These are phyloP conservation scores for Graphilbum fragrans DNA, from an alignment of 2,329 filamentous ascomycete species.

Conservation along the genomic window DNA sequence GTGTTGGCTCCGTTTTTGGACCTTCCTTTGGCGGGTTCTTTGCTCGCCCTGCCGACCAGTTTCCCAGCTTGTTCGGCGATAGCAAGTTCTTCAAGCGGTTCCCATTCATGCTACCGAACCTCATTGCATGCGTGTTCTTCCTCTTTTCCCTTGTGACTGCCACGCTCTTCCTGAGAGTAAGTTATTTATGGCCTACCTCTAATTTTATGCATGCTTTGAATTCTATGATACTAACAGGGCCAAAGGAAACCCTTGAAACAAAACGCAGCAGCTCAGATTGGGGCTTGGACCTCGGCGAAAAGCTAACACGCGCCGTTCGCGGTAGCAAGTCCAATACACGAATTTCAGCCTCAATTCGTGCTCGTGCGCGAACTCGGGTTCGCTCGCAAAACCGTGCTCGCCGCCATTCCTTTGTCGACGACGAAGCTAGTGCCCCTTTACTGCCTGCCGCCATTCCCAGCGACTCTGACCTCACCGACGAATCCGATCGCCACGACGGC, in stretches of 20 bases:
- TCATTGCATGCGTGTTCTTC: constrained; percentile 67
- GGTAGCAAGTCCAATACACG: constrained; percentile 3
- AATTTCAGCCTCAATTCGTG: not conserved
- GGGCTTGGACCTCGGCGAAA: constrained; percentile 61
- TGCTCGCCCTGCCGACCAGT: constrained; percentile 65
- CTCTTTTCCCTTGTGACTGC: constrained; percentile 63
- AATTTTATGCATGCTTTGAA: not conserved
- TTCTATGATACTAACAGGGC: not conserved
- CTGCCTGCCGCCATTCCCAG: constrained; percentile 23
- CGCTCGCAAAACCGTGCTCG: constrained; percentile 18
- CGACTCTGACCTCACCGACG: constrained; percentile 16
- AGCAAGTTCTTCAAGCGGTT: constrained; percentile 59
- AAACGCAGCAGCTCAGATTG: constrained; percentile 60
- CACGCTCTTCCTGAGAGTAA: constrained; percentile 62
- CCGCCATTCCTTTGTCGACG: constrained; percentile 37
- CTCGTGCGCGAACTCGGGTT: constrained; percentile 1
- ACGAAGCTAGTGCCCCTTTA: constrained; percentile 44
- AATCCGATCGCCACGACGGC: constrained; percentile 3
- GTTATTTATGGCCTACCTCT: constrained; percentile 2
- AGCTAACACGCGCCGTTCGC: constrained; percentile 33
- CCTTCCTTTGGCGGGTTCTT: constrained; percentile 81
- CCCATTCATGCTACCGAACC: constrained; percentile 75
- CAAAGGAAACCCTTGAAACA: constrained; percentile 64
- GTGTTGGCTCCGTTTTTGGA: constrained; percentile 69
- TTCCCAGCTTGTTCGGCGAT: constrained; percentile 57